Evolutionary conservation across 2,329 filamentous ascomycete species (phyloP).

Genomic region (Fusarium cicatricum): DNA sequence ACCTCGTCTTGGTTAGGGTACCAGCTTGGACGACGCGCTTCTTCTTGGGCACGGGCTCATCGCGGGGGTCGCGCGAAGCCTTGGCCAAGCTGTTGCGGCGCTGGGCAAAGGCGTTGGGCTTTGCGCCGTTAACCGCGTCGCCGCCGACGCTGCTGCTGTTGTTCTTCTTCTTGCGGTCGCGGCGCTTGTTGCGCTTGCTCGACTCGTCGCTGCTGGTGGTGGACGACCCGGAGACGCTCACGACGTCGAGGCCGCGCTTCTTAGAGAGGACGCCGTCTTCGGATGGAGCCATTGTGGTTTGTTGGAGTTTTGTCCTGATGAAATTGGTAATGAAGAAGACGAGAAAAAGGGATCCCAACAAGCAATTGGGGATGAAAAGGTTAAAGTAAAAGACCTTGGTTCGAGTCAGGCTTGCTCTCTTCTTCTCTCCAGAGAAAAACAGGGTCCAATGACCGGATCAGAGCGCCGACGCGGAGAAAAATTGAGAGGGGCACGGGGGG

Average conservation of each 20-base stretch:
- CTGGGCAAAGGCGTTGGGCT: slow-evolving; percentile 46
- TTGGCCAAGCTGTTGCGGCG: slow-evolving; percentile 66
- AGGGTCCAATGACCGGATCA: no score
- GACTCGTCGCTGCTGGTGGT: slow-evolving; percentile 45
- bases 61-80: slow-evolving; percentile 67
- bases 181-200: slow-evolving; percentile 41
- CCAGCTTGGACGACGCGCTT: slow-evolving; percentile 44
- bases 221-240: slow-evolving; percentile 42
- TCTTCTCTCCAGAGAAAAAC: no score
- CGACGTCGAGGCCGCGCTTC: slow-evolving; percentile 42
- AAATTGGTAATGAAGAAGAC: no score
- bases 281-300: slow-evolving; percentile 43
- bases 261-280: slow-evolving; percentile 37
- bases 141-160: slow-evolving; percentile 31
- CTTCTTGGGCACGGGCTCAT: slow-evolving; percentile 57
- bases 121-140: slow-evolving; percentile 45
- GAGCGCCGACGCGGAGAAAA: no score
- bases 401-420: no score
- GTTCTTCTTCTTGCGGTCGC: slow-evolving; percentile 38
- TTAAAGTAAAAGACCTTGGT: no score
- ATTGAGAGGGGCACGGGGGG: no score
- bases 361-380: no score
- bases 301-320: no score
- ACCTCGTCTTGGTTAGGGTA: slow-evolving; percentile 23
- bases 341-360: no score